Conservation (phyloP, 73 alveolate species). For the Effrenium voratum region DNA sequence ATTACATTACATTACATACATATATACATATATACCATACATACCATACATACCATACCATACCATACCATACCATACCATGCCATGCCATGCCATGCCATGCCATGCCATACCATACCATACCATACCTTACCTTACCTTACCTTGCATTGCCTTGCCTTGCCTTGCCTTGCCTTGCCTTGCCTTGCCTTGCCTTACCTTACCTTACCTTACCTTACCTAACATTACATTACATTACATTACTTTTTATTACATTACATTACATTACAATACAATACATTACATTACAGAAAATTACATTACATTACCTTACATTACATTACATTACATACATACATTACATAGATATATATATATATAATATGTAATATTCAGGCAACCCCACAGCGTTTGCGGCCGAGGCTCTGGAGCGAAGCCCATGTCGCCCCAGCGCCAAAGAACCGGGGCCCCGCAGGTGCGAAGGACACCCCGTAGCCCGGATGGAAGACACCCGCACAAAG, state of each 20-base stretch:
- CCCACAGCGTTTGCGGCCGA: too few species aligned
- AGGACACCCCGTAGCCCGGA: too few species aligned
- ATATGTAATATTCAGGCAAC: too few species aligned
- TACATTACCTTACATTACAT: neutral
- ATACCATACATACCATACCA: neutral
- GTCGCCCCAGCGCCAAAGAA: too few species aligned
- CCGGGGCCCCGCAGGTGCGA: too few species aligned
- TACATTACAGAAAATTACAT: neutral
- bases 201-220: neutral
- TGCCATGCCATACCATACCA: neutral
- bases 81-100: neutral
- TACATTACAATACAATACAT: neutral
- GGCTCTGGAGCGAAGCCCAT: too few species aligned
- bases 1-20: conserved; percentile 1
- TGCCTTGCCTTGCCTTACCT: conserved; percentile 1
- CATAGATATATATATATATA: too few species aligned
- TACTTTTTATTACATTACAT: neutral
- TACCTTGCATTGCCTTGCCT: neutral
- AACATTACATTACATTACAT: neutral
- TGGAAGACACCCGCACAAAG: too few species aligned
- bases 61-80: neutral
- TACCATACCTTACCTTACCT: neutral
- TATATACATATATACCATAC: too few species aligned
- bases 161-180: neutral
- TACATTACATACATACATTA: neutral